Base-by-base conservation (phyloP, 129 eudicot genomes). In the Kitagawia praeruptora region DNA sequence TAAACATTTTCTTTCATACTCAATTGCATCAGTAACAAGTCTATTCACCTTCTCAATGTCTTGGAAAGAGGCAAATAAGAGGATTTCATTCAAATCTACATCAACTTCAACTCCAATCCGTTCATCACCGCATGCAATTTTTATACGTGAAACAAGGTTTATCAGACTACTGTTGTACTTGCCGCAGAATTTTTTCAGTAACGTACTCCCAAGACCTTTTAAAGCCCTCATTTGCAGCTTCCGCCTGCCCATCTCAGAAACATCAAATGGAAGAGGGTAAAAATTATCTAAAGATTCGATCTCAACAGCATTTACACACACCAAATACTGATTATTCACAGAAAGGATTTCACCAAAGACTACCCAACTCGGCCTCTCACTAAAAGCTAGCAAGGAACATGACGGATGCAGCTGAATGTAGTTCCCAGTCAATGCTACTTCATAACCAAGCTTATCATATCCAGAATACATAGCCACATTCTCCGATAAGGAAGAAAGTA, bases 391-490 rank as follows among this genome's bases (percentile, higher is more conserved):
- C 74, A 95, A 83, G 46, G 98, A 90, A 83, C 96, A 95, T 12
- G 96, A 87, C 45, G 98, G 97, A 85, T 95, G 98, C 81, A 95
- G 86, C 77, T 86, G 93, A 41, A 92, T 81, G 70, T 89, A 86
- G 37, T 80, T 85, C 77, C 96, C 93, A 0, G 91, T 84, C 63
- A 85, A 81, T 40, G 92, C 94, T 75, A 92, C 96, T 83, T 90
- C 93, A 85, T 95, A 95, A 11, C 98, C 98, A 67, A 92, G 93
- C 76, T 84, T 83, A 84, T 95, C 96, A 82, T 89, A 87, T 48
- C 98, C 98, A 37, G 97, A 88, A 79, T 87, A 90, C 91, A 92
- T 80, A 31, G 98, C 98, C 41, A 90, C 87, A 76, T 90, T 92
- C 78, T 95, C 98, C 1, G 96, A 77, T 74, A 95, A 82, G 12